Conservation (phyloP, 2,329 filamentous ascomycete species). For the Fusarium secorum region DNA sequence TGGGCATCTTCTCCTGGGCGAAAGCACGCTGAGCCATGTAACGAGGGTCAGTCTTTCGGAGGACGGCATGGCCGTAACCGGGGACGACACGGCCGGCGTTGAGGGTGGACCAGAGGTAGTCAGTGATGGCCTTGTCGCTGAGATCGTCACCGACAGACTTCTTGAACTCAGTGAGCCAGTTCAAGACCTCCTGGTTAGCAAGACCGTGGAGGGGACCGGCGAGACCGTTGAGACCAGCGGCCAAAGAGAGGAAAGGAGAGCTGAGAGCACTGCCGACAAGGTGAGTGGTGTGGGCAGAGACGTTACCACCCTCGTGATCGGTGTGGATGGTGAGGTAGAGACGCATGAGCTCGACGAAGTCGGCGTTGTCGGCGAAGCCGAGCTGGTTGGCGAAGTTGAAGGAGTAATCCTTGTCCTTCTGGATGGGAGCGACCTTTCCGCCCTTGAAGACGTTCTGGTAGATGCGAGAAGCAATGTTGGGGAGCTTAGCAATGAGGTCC, state of each 20-base stretch:
- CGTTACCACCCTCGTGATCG: slow-evolving; percentile 99
- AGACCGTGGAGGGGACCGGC: slow-evolving; percentile 98
- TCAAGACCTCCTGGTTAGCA: slow-evolving; percentile 99
- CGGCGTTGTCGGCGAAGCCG: slow-evolving; percentile 90
- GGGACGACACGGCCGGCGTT: slow-evolving; percentile 96
- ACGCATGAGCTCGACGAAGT: slow-evolving; percentile 98
- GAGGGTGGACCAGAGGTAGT: slow-evolving; percentile 98
- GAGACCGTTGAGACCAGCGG: slow-evolving; percentile 96
- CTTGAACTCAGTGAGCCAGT: slow-evolving; percentile 99
- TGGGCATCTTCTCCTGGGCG: slow-evolving; percentile 87
- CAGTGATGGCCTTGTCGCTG: slow-evolving; percentile 93
- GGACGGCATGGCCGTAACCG: slow-evolving; percentile 97
- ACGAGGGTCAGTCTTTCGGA: slow-evolving; percentile 99
- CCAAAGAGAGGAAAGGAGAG: slow-evolving; percentile 95
- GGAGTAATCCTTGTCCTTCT: slow-evolving; percentile 99
- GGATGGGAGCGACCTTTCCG: slow-evolving; percentile 92
- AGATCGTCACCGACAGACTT: slow-evolving; percentile 90
- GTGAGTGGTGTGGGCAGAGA: slow-evolving; percentile 98
- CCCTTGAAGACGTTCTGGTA: slow-evolving; percentile 99
- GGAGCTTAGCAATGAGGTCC: slow-evolving; percentile 99
- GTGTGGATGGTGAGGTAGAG: slow-evolving; percentile 99
- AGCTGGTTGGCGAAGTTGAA: slow-evolving; percentile 99
- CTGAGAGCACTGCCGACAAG: slow-evolving; percentile 95
- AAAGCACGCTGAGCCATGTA: slow-evolving; percentile 99
- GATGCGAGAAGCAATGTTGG: slow-evolving; percentile 96